Base-by-base conservation (phyloP, 441 rosid genomes). In the Hura crepitans region DNA sequence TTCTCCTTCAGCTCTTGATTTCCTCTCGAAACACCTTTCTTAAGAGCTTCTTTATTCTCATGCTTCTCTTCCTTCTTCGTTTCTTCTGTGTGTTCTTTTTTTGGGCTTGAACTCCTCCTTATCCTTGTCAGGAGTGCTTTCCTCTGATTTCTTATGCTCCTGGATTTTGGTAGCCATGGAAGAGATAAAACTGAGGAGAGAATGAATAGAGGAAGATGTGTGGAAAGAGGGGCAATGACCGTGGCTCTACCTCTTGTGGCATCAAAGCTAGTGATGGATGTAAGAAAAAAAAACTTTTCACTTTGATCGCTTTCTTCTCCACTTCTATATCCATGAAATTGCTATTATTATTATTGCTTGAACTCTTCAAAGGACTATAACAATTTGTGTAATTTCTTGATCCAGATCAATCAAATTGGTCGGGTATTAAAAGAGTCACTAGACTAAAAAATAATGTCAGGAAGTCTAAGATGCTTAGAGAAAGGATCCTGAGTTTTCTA, bases 401-500 rank as follows among this genome's bases (percentile, higher is more conserved):
- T 30, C 86, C 92, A 66, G 93, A 81, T 78, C 92, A 87, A 70
- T 75, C 85, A 81, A 90, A 95, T 51, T 93, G 95, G 88, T 92
- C 93, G 58, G 87, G 88, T 75, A 80, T 85, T 31, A 96, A 78
- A 20, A 97, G 98, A 0, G 98, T 96, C 27, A 90, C 96, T 0
- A 98, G 99, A 72, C 97, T 89, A 46, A 95, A 90, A 1, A 80
- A 84, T 3, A 95, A 87, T 42, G 89, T 73, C 0, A 96, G 97
- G 75, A 95, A 92, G 68, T 91, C 96, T n/a, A 95, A 89, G 42
- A 89, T 81, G 81, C 93, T 90, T 0, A 98, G 99, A 1, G 98
- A 95, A 8, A 89, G 78, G 78, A 88, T 86, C 87, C 88, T 96
- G 8, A 83, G 86, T 68, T 86, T 85, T 0, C 96, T 78, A 3